These are phyloP conservation scores for Diutina mesorugosa DNA, from an alignment of 1,139 yeast species.

Conservation along the genomic window DNA sequence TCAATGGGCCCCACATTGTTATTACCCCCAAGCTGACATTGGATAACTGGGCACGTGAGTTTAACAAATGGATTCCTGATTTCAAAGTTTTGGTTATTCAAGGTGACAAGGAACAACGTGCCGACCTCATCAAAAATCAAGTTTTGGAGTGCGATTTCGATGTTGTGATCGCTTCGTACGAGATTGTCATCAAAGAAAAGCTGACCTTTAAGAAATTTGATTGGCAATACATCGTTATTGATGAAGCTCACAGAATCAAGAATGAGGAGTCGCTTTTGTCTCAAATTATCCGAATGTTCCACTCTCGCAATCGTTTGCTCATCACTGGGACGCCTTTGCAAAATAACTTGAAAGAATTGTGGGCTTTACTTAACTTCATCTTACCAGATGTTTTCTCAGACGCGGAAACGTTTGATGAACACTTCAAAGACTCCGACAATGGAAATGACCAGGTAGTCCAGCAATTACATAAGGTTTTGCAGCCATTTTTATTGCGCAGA, in stretches of 20 bases:
- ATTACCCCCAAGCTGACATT: constrained; percentile 92
- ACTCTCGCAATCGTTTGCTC: constrained; percentile 69
- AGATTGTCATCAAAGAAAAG: constrained; percentile 85
- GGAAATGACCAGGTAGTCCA: constrained; percentile 54
- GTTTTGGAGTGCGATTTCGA: constrained; percentile 71
- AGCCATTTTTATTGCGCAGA: constrained; percentile 81
- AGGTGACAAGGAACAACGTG: constrained; percentile 75
- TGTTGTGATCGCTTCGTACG: constrained; percentile 81
- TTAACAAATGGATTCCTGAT: constrained; percentile 93
- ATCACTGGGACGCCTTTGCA: constrained; percentile 96
- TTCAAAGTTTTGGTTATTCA: constrained; percentile 75
- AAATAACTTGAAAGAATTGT: constrained; percentile 85
- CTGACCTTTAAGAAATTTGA: constrained; percentile 64
- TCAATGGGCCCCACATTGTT: constrained; percentile 85
- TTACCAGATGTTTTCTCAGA: constrained; percentile 93
- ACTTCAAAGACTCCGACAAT: constrained; percentile 48
- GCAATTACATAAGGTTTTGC: constrained; percentile 71
- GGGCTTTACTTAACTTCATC: constrained; percentile 87
- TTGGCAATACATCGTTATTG: constrained; percentile 92
- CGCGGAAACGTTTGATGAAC: constrained; percentile 77
- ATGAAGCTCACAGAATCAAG: constrained; percentile 94
- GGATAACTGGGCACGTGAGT: constrained; percentile 93
- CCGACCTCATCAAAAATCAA: constrained; percentile 41
- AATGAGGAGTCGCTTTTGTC: constrained; percentile 87
- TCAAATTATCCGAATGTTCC: constrained; percentile 77